phyloP scores from a whole-genome alignment of 1,139 yeast genomes.

The Yamadazyma sp. region DNA sequence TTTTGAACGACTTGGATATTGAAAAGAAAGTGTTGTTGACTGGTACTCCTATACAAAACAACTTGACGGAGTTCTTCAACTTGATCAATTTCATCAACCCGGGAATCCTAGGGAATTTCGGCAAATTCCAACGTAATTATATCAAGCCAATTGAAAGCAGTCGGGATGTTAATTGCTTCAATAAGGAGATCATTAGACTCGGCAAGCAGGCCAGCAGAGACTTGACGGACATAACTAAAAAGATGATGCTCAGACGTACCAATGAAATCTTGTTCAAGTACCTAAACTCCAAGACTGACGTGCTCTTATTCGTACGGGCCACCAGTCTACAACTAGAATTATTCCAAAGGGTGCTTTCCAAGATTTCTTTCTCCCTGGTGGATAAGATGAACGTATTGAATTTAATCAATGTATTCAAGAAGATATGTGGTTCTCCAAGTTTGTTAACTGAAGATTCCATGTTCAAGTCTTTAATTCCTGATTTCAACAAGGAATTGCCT shows the following conservation, averaged over 20 bases:
- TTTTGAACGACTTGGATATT: constrained; percentile 56
- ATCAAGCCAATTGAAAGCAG: constrained; percentile 73
- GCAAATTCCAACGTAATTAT: constrained; percentile 63
- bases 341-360: constrained; percentile 47
- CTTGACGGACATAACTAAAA: constrained; percentile 60
- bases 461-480: constrained; percentile 21
- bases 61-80: constrained; percentile 77
- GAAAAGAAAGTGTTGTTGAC: constrained; percentile 64
- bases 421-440: constrained; percentile 81
- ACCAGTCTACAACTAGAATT: constrained; percentile 57
- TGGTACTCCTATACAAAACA: constrained; percentile 96
- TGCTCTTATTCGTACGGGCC: constrained; percentile 79
- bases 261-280: constrained; percentile 60
- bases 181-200: constrained; percentile 43
- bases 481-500: constrained; percentile 16
- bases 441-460: constrained; percentile 48
- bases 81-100: constrained; percentile 85
- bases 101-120: constrained; percentile 66
- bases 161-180: constrained; percentile 68
- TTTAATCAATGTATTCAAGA: constrained; percentile 72
- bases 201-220: constrained; percentile 67
- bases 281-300: constrained; percentile 76
- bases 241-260: constrained; percentile 76
- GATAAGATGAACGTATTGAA: constrained; percentile 49
- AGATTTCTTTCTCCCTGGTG: constrained; percentile 11